Evolutionary conservation across 768 basidiomycete genomes (phyloP).

Genomic region (Paxillus rubicundulus): DNA sequence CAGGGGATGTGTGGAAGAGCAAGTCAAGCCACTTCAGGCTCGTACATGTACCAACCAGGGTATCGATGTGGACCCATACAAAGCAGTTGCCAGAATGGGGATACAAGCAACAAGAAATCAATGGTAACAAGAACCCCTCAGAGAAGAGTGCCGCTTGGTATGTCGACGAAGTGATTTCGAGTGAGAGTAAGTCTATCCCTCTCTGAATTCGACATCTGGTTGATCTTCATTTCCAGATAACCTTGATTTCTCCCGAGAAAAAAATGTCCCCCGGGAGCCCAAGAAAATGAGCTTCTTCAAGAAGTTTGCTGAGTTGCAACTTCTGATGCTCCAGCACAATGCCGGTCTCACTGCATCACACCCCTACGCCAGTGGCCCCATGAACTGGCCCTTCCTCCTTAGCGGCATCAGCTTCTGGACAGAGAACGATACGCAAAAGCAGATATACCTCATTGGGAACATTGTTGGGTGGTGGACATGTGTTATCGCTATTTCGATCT

Average conservation of each 20-base stretch:
- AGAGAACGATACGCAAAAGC: constrained; percentile 73
- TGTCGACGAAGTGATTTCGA: constrained; percentile 75
- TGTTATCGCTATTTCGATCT: constrained; percentile 81
- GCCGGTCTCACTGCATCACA: constrained; percentile 98
- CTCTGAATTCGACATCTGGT: constrained; percentile 2
- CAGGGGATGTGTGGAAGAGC: constrained; percentile 86
- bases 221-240: constrained; percentile 50
- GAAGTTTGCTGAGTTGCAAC: constrained; percentile 91
- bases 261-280: constrained; percentile 57
- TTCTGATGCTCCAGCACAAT: constrained; percentile 97
- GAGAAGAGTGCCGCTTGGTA: constrained; percentile 89
- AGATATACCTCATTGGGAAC: constrained; percentile 97
- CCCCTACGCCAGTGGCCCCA: constrained; percentile 92
- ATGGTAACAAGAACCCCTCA: constrained; percentile 88
- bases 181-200: constrained; percentile 53
- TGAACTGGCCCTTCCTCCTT: constrained; percentile 98
- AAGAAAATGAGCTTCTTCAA: constrained; percentile 89
- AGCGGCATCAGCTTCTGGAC: constrained; percentile 99
- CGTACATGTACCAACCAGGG: constrained; percentile 84
- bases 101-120: constrained; percentile 95
- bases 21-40: constrained; percentile 93
- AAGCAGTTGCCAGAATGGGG: constrained; percentile 93
- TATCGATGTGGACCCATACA: constrained; percentile 90
- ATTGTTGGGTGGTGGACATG: constrained; percentile 94
- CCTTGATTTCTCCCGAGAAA: constrained; percentile 45